Percentiles rank a stretch among this genome's conserved stretches.
Evolutionary conservation across 345 rosid species (phyloP).

Genomic region (Lumnitzera littorea): DNA sequence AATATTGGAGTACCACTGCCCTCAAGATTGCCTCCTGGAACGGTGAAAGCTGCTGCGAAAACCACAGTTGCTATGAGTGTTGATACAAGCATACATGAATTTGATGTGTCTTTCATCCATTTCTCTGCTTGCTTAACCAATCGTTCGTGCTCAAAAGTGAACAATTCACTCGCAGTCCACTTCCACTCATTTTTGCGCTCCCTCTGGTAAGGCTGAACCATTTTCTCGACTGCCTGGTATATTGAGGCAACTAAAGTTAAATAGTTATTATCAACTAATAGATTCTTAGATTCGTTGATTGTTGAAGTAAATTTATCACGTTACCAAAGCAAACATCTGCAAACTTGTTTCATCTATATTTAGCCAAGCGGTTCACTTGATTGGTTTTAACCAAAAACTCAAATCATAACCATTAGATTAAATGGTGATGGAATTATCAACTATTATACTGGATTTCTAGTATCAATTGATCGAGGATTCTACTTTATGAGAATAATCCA

Average conservation of each 20-base stretch:
- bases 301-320: no score
- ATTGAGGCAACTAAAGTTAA: no score
- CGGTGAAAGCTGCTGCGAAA: slow-evolving; percentile 27
- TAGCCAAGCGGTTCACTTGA: no score
- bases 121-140: background rate
- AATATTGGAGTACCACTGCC: slow-evolving; percentile 14
- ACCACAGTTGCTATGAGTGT: slow-evolving; percentile 24
- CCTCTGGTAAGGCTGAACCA: background rate
- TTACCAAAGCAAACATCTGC: no score
- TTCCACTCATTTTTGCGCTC: rapidly evolving
- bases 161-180: rapidly evolving
- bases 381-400: no score
- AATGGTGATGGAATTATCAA: no score
- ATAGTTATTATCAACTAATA: no score
- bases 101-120: slow-evolving; percentile 21
- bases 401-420: no score
- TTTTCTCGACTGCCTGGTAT: background rate
- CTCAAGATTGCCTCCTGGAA: slow-evolving; percentile 19
- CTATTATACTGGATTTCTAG: no score
- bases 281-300: no score
- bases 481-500: background rate
- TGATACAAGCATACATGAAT: slow-evolving; percentile 23
- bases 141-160: background rate
- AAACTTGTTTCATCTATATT: no score
- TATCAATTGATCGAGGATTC: no score